Base-by-base conservation (phyloP, 768 basidiomycete genomes). In the Tylopilus intermedius region DNA sequence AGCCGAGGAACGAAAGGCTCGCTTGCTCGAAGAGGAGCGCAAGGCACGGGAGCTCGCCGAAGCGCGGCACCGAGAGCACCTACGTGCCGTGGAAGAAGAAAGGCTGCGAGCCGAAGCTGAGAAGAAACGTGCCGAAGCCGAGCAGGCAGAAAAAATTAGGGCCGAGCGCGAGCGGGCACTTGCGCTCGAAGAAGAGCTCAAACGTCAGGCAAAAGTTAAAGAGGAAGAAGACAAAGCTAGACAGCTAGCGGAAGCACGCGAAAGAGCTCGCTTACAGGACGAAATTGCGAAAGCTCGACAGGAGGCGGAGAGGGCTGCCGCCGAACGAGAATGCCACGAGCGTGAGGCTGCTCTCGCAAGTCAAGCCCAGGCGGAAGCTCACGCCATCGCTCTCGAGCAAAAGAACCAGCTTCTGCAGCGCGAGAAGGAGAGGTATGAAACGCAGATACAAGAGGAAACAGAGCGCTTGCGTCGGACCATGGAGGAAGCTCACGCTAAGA, bases 21-120 rank as follows among this genome's bases (percentile, higher is more conserved):
- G 58, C 24, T 58, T 54, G 10, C 59, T 69, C 2, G 67, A 69
- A 48, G 69, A 69, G 49, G 67, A 71, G 39, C 69, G 69, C 37
- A 63, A 56, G 24, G 56, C 56, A 18, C 54, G 69, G 29, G 55
- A 61, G 26, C 59, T 59, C 8, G 63, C 65, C 14, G 68, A 70
- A 44, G 61, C 58, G 8, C 61, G 37, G 15, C 67, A 70, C 49
- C 64, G 65, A 41, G 59, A 68, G 35, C 67, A 69, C 50, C 57
- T 71, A 8, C 67, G 56, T 22, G 49, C 57, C 22, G 41, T 69
- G 18, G 56, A 67, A 43, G 52, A 64, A 26, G 60, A 69, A 33
- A 62, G 69, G 66, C 18, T 18, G 22, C 62, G 58, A n/a, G 44
- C 50, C 1, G 69, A 66, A 14, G 60, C 46, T 2, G 69, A 63